Percentiles rank a stretch among this genome's conserved stretches.
Evolutionary conservation across 2,329 filamentous ascomycete genomes (phyloP).

Genomic region (Ophiocordyceps camponoti-floridani): DNA sequence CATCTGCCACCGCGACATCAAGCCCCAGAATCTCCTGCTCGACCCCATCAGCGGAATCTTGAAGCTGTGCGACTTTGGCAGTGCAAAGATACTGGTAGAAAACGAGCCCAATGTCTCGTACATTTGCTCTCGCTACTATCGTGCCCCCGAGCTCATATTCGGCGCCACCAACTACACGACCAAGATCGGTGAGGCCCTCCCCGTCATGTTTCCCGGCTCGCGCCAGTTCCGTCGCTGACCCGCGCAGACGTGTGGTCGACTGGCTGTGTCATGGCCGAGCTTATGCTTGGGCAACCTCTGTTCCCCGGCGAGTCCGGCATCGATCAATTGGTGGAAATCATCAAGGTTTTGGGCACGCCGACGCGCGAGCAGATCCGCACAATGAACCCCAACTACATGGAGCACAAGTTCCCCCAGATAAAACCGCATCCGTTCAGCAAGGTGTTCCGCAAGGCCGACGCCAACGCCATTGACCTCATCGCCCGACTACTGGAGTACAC

Average conservation of each 20-base stretch:
- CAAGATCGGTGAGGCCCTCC: constrained; percentile 76
- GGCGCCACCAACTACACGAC: constrained; percentile 98
- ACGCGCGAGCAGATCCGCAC: constrained; percentile 96
- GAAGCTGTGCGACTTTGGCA: constrained; percentile 97
- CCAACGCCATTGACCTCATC: constrained; percentile 86
- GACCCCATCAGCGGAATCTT: constrained; percentile 82
- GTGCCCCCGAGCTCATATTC: constrained; percentile 94
- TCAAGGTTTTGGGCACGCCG: constrained; percentile 94
- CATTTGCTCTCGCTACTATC: constrained; percentile 98
- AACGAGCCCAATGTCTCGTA: constrained; percentile 99
- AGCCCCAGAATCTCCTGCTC: constrained; percentile 90
- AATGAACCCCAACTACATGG: constrained; percentile 99
- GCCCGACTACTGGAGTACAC: constrained; percentile 91
- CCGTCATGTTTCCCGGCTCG: neutral
- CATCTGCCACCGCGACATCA: constrained; percentile 98
- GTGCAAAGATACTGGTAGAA: constrained; percentile 94
- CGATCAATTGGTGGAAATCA: constrained; percentile 96
- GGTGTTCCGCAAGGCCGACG: constrained; percentile 93
- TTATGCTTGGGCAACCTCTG: constrained; percentile 95
- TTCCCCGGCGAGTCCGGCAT: constrained; percentile 98
- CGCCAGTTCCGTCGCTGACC: constrained; percentile 1
- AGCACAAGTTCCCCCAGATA: constrained; percentile 99
- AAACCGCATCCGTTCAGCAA: constrained; percentile 99
- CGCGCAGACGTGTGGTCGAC: constrained; percentile 91
- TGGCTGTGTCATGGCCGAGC: constrained; percentile 95